Conservation (phyloP, 306 rosid genomes). For the Geum urbanum region DNA sequence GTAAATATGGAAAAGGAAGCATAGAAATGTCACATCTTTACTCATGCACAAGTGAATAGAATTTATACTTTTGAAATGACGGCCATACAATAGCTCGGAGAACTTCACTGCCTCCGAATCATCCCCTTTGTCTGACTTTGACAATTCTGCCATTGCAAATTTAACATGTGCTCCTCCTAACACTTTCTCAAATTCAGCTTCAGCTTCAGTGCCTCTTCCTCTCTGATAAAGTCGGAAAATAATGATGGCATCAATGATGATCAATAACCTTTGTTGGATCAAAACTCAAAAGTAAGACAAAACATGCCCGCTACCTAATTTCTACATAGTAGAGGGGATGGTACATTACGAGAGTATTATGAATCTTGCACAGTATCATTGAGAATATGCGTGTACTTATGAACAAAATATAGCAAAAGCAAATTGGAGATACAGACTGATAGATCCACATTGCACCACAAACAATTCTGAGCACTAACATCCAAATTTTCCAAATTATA, state of each 20-base stretch:
- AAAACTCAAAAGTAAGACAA: conserved; percentile 8
- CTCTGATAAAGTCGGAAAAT: conserved; percentile 44
- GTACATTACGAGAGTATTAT: not conserved
- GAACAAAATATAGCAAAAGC: not conserved
- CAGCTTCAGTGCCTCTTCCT: conserved; percentile 75
- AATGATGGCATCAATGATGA: conserved; percentile 15
- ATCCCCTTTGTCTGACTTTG: conserved; percentile 61
- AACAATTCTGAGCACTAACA: not conserved
- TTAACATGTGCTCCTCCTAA: conserved; percentile 67
- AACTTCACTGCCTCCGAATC: conserved; percentile 43
- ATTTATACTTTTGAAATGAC: conserved; percentile 52
- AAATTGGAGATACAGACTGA: not conserved
- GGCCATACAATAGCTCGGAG: conserved; percentile 53
- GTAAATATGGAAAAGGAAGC: conserved; percentile 27
- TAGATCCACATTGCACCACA: not conserved
- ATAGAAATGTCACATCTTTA: conserved; percentile 11
- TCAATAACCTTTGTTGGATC: conserved; percentile 13
- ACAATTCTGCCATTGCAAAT: conserved; percentile 63
- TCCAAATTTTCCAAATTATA: not conserved
- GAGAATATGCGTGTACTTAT: not conserved
- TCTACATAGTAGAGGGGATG: not conserved
- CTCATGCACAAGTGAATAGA: not conserved
- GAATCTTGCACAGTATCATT: not conserved
- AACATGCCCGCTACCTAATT: not conserved
- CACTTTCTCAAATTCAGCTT: conserved; percentile 66